These are phyloP conservation scores for Echium plantagineum DNA, from an alignment of 257 asterid genomes.

Conservation along the genomic window DNA sequence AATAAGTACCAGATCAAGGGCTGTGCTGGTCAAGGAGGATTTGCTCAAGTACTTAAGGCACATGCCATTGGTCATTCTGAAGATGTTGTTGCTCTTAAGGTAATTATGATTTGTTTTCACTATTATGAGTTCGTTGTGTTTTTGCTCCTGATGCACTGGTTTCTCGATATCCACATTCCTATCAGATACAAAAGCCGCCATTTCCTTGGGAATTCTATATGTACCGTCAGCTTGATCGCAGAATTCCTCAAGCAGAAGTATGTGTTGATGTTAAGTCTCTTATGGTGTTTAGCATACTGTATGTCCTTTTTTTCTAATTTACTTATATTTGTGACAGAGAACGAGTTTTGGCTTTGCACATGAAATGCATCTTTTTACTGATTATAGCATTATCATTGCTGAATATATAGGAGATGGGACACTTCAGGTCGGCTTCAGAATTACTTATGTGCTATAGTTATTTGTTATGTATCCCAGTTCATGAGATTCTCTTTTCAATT, in stretches of 20 bases:
- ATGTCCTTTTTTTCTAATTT: conserved; percentile 11
- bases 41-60: conserved; percentile 95
- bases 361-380: conserved; percentile 77
- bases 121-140: conserved; percentile 12
- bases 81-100: conserved; percentile 87
- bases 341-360: conserved; percentile 77
- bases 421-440: conserved; percentile 61
- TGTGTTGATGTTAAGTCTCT: conserved; percentile 11
- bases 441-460: conserved; percentile 8
- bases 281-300: conserved; percentile 8
- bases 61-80: conserved; percentile 57
- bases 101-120: conserved; percentile 10
- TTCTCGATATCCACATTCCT: conserved; percentile 7
- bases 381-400: conserved; percentile 80
- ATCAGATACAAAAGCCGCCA: conserved; percentile 94
- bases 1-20: conserved; percentile 90
- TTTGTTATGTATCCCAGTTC: conserved; percentile 4
- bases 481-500: conserved; percentile 14
- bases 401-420: conserved; percentile 79
- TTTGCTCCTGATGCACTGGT: conserved; percentile 6
- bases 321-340: conserved; percentile 35
- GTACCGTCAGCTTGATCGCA: conserved; percentile 80
- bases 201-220: conserved; percentile 98
- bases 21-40: conserved; percentile 98
- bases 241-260: conserved; percentile 75